These are phyloP conservation scores for Pyrrhoderma lamaoense DNA, from an alignment of 1,284 basidiomycete species.

Conservation along the genomic window DNA sequence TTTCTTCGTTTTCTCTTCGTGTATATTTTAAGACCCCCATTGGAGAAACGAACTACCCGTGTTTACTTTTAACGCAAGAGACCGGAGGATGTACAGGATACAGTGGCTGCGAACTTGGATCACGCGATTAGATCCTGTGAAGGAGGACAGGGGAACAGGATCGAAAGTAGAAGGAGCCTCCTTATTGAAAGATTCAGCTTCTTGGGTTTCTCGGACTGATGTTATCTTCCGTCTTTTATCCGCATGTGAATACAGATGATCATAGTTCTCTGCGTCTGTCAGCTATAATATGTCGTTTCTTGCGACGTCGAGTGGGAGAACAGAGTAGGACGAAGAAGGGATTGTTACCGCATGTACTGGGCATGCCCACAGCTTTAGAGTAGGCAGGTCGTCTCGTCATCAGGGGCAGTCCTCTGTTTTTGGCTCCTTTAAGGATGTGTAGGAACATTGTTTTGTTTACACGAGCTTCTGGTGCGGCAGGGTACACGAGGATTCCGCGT, in stretches of 20 bases:
- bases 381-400: background rate
- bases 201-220: conserved; percentile 12
- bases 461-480: background rate
- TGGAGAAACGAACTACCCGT: conserved; percentile 9
- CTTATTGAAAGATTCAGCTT: conserved; percentile 8
- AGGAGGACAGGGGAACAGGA: background rate
- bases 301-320: conserved; percentile 7
- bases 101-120: no score
- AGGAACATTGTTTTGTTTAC: background rate
- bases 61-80: background rate
- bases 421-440: background rate
- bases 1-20: conserved; percentile 10
- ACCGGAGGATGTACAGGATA: background rate
- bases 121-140: background rate
- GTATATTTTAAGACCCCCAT: conserved; percentile 4
- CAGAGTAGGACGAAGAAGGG: conserved; percentile 11
- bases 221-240: conserved; percentile 14
- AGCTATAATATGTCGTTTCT: background rate
- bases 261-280: conserved; percentile 3
- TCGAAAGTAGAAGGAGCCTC: conserved; percentile 9
- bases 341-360: conserved; percentile 9
- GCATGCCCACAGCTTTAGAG: conserved; percentile 13
- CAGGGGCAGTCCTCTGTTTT: conserved; percentile 4
- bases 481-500: conserved; percentile 9
- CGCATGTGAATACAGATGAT: conserved; percentile 16